These are phyloP conservation scores for Lizonia empirigonia DNA, from an alignment of 2,329 filamentous ascomycete species.

Conservation along the genomic window DNA sequence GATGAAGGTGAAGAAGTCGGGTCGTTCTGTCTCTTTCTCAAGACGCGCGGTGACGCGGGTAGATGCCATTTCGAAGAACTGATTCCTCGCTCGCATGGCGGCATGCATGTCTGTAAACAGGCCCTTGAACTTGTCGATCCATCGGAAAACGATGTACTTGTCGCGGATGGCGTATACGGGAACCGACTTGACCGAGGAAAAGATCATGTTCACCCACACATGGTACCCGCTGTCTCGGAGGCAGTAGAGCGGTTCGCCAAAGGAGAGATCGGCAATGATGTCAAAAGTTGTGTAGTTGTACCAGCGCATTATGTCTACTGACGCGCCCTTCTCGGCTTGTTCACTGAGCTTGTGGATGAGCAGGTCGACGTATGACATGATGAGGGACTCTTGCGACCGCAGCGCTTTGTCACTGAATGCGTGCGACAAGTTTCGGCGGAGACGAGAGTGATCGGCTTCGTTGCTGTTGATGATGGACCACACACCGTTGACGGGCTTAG, in stretches of 20 bases:
- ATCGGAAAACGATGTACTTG: conserved; percentile 26
- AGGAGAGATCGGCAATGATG: conserved; percentile 40
- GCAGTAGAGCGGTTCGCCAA: conserved; percentile 41
- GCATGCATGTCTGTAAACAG: conserved; percentile 20
- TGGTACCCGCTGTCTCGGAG: conserved; percentile 37
- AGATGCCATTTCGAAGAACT: conserved; percentile 24
- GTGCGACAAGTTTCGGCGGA: conserved; percentile 48
- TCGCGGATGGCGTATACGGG: conserved; percentile 21
- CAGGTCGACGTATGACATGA: conserved; percentile 50
- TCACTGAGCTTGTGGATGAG: conserved; percentile 45
- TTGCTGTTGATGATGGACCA: conserved; percentile 34
- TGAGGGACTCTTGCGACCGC: conserved; percentile 47
- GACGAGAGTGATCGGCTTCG: conserved; percentile 42
- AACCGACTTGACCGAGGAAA: conserved; percentile 14
- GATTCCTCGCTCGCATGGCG: conserved; percentile 12
- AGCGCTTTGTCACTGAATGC: conserved; percentile 53
- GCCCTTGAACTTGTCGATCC: conserved; percentile 19
- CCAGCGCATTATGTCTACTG: conserved; percentile 38
- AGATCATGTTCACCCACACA: conserved; percentile 37
- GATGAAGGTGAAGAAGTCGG: conserved; percentile 39
- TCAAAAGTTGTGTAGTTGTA: conserved; percentile 38
- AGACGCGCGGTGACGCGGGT: conserved; percentile 29
- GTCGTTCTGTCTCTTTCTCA: conserved; percentile 20
- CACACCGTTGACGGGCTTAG: conserved; percentile 36
- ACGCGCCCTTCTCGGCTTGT: conserved; percentile 12